Evolutionary conservation across 2,329 filamentous ascomycete genomes (phyloP).

Genomic region (Botrytis paeoniae): DNA sequence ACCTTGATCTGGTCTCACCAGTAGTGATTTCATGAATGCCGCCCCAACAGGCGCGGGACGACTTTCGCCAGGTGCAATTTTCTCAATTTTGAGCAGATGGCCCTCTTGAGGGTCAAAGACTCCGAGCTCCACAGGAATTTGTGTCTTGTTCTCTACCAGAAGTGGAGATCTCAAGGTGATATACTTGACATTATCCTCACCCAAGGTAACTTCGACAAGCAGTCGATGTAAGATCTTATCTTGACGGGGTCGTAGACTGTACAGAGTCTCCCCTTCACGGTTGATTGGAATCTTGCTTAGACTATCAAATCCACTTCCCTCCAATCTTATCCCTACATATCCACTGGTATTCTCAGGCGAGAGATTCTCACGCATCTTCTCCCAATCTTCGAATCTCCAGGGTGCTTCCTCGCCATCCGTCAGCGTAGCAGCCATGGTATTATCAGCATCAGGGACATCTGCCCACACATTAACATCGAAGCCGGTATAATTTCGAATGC

Average conservation of each 20-base stretch:
- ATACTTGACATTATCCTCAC: slow-evolving; percentile 95
- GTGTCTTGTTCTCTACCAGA: slow-evolving; percentile 90
- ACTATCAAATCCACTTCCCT: slow-evolving; percentile 90
- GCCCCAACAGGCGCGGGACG: slow-evolving; percentile 90
- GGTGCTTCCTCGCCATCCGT: slow-evolving; percentile 86
- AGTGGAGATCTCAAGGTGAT: slow-evolving; percentile 92
- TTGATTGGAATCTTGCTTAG: slow-evolving; percentile 86
- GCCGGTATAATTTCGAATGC: slow-evolving; percentile 92
- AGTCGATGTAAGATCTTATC: slow-evolving; percentile 84
- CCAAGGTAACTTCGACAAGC: slow-evolving; percentile 86
- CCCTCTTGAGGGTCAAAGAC: slow-evolving; percentile 85
- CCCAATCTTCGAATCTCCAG: slow-evolving; percentile 96
- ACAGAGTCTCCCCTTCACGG: slow-evolving; percentile 90
- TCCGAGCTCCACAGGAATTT: slow-evolving; percentile 91
- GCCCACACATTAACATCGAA: slow-evolving; percentile 85
- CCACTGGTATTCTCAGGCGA: slow-evolving; percentile 78
- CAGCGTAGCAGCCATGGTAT: slow-evolving; percentile 70
- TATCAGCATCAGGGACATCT: slow-evolving; percentile 63
- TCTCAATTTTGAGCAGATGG: slow-evolving; percentile 94
- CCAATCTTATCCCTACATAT: slow-evolving; percentile 76
- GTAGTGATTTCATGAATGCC: slow-evolving; percentile 81
- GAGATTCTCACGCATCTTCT: slow-evolving; percentile 91
- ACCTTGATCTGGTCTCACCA: slow-evolving; percentile 88
- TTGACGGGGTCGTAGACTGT: slow-evolving; percentile 82
- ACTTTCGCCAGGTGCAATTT: slow-evolving; percentile 87